A percentile compares a stretch with the other conserved stretches of the same genome.
Evolutionary conservation across 2,329 filamentous ascomycete genomes (phyloP).

Genomic region (Colletotrichum sp.): DNA sequence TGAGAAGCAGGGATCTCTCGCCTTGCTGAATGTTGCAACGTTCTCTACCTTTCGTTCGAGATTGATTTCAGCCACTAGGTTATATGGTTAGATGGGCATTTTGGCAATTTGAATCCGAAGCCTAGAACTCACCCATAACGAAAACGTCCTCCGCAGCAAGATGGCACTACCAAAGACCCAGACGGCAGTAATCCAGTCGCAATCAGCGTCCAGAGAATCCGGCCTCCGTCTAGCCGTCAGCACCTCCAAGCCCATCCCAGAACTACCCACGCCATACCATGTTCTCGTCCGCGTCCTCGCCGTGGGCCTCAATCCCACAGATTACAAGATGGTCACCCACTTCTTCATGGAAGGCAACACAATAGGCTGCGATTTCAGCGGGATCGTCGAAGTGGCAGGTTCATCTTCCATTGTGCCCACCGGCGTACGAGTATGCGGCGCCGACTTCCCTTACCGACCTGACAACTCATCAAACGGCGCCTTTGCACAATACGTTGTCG

Average conservation of each 20-base stretch:
- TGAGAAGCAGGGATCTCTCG: background rate
- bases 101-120: fast-evolving
- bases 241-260: background rate
- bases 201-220: background rate
- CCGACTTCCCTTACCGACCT: background rate
- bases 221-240: background rate
- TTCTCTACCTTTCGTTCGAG: background rate
- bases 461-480: background rate
- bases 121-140: background rate
- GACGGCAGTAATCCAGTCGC: background rate
- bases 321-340: conserved; percentile 30
- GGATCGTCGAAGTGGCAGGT: conserved; percentile 19
- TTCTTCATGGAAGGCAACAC: conserved; percentile 14
- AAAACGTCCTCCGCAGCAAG: background rate
- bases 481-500: background rate
- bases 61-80: background rate
- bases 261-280: background rate
- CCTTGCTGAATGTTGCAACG: background rate
- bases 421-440: background rate
- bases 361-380: conserved; percentile 30
- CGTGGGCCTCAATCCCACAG: conserved; percentile 31
- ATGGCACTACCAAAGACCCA: background rate
- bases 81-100: background rate
- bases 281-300: conserved; percentile 25
- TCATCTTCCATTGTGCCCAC: background rate